These are phyloP conservation scores for Backusella mclennaniae DNA, from an alignment of 192 early-diverging fungal species.

Conservation along the genomic window DNA sequence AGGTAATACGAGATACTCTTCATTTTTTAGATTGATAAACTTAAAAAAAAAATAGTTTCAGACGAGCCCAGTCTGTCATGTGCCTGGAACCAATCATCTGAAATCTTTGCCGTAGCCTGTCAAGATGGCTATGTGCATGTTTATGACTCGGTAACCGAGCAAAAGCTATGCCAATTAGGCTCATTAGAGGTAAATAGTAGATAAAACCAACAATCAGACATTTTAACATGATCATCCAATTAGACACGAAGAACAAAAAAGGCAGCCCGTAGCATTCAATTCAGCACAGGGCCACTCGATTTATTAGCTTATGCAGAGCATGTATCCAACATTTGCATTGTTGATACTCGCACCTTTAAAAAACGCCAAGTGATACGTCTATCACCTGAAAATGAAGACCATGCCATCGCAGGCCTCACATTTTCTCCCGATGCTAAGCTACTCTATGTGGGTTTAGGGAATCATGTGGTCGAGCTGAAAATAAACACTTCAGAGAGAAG, in stretches of 20 bases:
- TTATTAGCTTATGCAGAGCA: slow-evolving; percentile 78
- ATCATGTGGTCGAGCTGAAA: slow-evolving; percentile 74
- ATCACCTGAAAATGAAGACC: slow-evolving; percentile 58
- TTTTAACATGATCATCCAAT: neutral
- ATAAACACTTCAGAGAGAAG: slow-evolving; percentile 76
- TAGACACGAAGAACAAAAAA: slow-evolving; percentile 70
- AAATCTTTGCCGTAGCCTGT: slow-evolving; percentile 93
- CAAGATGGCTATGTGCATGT: slow-evolving; percentile 91
- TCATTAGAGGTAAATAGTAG: neutral
- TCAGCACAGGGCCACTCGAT: slow-evolving; percentile 88
- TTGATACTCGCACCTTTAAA: slow-evolving; percentile 87
- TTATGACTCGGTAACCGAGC: slow-evolving; percentile 81
- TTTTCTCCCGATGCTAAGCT: slow-evolving; percentile 65
- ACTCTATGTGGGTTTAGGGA: slow-evolving; percentile 59
- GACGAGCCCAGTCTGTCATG: slow-evolving; percentile 90
- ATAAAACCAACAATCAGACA: neutral
- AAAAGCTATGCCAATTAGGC: slow-evolving; percentile 72
- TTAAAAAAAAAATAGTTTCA: slow-evolving; percentile 41
- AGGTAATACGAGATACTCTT: neutral
- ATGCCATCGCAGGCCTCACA: slow-evolving; percentile 82
- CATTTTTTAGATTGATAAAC: neutral
- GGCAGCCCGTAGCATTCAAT: slow-evolving; percentile 83
- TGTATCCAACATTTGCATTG: slow-evolving; percentile 82
- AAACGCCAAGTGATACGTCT: slow-evolving; percentile 79
- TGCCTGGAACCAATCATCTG: slow-evolving; percentile 90